Evolutionary conservation across 2,329 filamentous ascomycete genomes (phyloP).

Genomic region (Fusarium chlamydosporum): DNA sequence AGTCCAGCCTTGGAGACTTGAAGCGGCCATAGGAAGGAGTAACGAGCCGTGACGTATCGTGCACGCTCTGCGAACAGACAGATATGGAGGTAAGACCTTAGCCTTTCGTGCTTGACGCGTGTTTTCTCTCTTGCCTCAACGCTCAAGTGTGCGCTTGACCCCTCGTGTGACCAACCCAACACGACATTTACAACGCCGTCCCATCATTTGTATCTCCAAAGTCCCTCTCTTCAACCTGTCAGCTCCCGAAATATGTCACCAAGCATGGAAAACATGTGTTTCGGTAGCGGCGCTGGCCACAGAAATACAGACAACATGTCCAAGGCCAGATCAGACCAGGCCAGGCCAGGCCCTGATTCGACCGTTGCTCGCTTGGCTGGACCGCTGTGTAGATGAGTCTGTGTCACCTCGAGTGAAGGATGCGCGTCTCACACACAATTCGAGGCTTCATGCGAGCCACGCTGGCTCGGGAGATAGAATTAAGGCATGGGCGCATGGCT

Average conservation of each 20-base stretch:
- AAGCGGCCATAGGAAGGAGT: constrained; percentile 4
- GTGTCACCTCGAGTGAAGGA: constrained; percentile 41
- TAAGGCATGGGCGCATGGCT: not conserved
- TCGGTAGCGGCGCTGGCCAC: constrained; percentile 30
- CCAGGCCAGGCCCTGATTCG: constrained; percentile 31
- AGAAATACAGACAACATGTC: constrained; percentile 18
- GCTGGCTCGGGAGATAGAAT: constrained; percentile 5
- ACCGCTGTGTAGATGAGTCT: constrained; percentile 22
- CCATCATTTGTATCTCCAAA: constrained; percentile 28
- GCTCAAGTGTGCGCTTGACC: constrained; percentile 32
- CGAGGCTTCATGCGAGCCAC: constrained; percentile 23
- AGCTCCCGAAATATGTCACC: constrained; percentile 13
- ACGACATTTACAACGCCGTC: constrained; percentile 12
- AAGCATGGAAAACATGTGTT: not conserved
- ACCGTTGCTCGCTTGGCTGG: constrained; percentile 32
- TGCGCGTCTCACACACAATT: constrained; percentile 30
- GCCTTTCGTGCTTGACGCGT: constrained; percentile 10
- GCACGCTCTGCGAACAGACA: constrained; percentile 15
- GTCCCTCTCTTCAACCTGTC: constrained; percentile 6
- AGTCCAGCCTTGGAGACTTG: constrained; percentile 18
- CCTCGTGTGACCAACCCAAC: constrained; percentile 33
- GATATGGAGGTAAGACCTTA: constrained; percentile 44
- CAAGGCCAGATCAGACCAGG: not conserved
- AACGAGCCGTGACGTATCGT: constrained; percentile 2
- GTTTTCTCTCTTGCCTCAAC: constrained; percentile 6